These are phyloP conservation scores for Phialophora chinensis DNA, from an alignment of 2,329 filamentous ascomycete genomes.

Conservation along the genomic window DNA sequence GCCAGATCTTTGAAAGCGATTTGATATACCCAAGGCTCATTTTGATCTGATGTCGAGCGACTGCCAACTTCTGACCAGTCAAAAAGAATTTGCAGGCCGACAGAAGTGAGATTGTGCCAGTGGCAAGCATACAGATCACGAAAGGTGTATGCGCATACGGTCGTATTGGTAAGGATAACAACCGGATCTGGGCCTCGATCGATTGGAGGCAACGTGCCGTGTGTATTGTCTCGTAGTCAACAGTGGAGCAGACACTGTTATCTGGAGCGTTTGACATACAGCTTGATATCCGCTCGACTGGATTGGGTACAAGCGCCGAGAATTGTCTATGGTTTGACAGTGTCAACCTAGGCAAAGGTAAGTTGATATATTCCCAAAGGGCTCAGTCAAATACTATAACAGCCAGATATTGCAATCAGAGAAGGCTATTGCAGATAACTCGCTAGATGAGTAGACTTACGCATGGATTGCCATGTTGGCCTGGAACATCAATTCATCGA, in stretches of 20 bases:
- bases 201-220: slow-evolving; percentile 49
- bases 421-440: neutral
- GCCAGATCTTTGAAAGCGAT: slow-evolving; percentile 48
- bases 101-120: slow-evolving; percentile 43
- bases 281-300: slow-evolving; percentile 49
- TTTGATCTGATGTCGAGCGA: slow-evolving; percentile 52
- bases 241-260: neutral
- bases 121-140: slow-evolving; percentile 50
- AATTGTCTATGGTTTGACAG: slow-evolving; percentile 50
- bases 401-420: neutral
- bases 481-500: slow-evolving; percentile 76
- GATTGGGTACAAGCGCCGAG: slow-evolving; percentile 49
- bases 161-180: slow-evolving; percentile 47
- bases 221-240: slow-evolving; percentile 47
- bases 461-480: slow-evolving; percentile 76
- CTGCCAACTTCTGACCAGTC: slow-evolving; percentile 43
- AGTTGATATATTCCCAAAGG: neutral
- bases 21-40: slow-evolving; percentile 52
- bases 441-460: slow-evolving; percentile 20
- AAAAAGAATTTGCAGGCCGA: slow-evolving; percentile 49
- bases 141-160: slow-evolving; percentile 51
- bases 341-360: slow-evolving; percentile 40
- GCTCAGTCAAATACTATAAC: neutral
- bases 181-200: slow-evolving; percentile 48
- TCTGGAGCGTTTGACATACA: slow-evolving; percentile 39